Evolutionary conservation across 2,329 filamentous ascomycete species (phyloP).

Genomic region (Leptographium radiaticola): DNA sequence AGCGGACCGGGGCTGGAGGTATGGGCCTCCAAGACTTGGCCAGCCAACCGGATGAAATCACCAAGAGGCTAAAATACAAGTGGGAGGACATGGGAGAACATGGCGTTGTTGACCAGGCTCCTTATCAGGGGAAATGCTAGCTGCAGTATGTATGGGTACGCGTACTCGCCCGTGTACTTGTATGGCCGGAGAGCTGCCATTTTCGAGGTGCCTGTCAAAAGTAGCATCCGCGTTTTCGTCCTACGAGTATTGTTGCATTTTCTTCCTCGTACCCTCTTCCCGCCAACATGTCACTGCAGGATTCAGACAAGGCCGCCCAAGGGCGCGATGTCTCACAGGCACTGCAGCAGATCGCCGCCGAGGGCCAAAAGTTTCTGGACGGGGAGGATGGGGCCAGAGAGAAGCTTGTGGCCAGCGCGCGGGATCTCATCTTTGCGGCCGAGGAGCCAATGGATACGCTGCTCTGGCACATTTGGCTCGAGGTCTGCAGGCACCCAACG

Average conservation of each 20-base stretch:
- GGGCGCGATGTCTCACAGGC: not conserved
- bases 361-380: not conserved
- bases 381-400: not conserved
- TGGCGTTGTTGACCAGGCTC: too few relatives aligned
- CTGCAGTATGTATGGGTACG: too few relatives aligned
- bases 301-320: not conserved
- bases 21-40: too few relatives aligned
- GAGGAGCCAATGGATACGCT: constrained; percentile 1
- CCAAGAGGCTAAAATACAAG: too few relatives aligned
- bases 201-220: too few relatives aligned
- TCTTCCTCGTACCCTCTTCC: not conserved
- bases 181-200: too few relatives aligned
- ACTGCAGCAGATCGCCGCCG: not conserved
- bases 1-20: not conserved
- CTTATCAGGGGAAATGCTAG: too few relatives aligned
- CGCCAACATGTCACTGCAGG: not conserved
- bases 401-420: not conserved
- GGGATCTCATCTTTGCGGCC: not conserved
- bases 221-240: too few relatives aligned
- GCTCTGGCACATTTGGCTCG: constrained; percentile 1
- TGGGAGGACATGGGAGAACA: too few relatives aligned
- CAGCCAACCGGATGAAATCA: too few relatives aligned
- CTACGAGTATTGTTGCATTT: too few relatives aligned
- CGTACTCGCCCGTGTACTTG: too few relatives aligned
- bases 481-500: not conserved